Percentiles rank a stretch among this genome's conserved stretches.
These are phyloP conservation scores for Ormosia emarginata DNA, from an alignment of 306 rosid species.

Conservation along the genomic window DNA sequence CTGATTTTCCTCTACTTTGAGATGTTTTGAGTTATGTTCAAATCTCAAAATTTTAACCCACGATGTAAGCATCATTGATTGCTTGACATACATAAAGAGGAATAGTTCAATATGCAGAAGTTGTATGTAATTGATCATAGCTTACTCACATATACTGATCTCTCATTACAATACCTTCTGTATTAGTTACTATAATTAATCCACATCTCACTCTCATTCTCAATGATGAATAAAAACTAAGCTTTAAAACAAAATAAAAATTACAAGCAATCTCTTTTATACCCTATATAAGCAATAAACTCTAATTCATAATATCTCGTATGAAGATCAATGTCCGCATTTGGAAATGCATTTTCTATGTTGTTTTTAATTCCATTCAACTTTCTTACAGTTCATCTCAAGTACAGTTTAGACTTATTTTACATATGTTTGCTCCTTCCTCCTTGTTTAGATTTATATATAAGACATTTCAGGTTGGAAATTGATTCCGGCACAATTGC, in stretches of 20 bases:
- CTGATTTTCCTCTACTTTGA: not conserved
- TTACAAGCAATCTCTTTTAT: not conserved
- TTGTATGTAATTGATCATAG: not conserved
- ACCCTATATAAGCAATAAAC: not conserved
- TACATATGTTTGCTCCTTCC: not conserved
- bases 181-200: not conserved
- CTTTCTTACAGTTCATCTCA: not conserved
- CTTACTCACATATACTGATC: not conserved
- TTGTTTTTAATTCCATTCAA: not conserved
- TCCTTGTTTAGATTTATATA: not conserved
- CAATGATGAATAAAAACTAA: not conserved
- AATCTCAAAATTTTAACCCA: not conserved
- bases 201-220: not conserved
- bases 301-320: not conserved
- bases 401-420: not conserved
- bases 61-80: not conserved
- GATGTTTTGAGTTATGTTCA: not conserved
- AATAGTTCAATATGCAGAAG: not conserved
- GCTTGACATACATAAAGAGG: not conserved
- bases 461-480: not conserved
- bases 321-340: not conserved
- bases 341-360: too few relatives aligned
- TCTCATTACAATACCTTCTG: not conserved
- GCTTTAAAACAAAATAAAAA: not conserved
- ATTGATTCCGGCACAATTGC: not conserved